Evolutionary conservation across 176 grass and related monocot genomes (phyloP), one percentile per base, ranked within the genome.

Genomic region (Guadua angustifolia): DNA sequence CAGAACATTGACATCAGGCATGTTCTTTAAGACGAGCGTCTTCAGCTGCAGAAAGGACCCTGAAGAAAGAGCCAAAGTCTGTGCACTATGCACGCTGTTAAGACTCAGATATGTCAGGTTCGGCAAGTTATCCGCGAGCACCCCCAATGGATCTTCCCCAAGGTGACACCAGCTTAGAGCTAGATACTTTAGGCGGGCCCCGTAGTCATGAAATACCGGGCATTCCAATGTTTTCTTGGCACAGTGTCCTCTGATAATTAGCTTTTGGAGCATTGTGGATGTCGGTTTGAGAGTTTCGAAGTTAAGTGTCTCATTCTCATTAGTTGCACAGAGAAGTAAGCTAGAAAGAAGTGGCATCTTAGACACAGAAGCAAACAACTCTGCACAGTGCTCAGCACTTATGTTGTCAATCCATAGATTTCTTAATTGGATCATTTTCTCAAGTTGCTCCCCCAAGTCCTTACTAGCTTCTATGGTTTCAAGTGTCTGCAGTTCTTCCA

Each of bases 261-360:
- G 10, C 44, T 12, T 83, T 42, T 83, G 68, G 9, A 83, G 81
- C 5, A 25, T 83, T 14, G 68, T 57, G 12, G 33, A 73, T 10
- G 29, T 60, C 0, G 68, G 68, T 4, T 29, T 6, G 9, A 83
- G 19, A 13, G 45, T 2, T 18, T 83, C 12, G 5, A 83, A 32
- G 35, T 16, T 7, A 62, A 80, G 68, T 11, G 2, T 19, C 36
- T 86, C 84, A 0, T 80, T 1, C 17, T 49, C 46, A 19, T 88
- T 6, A 39, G 10, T 60, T 14, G 78, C 57, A 42, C 5, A 17
- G 3, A 88, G 71, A 39, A 68, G 78, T 14, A 88, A 69, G 17
- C 56, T 68, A 15, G 2, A 19, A 49, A 88, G 77, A 53, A 63
- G 56, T 2, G 51, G 51, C 51, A 53, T 53, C 51, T 7, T 53